These are phyloP conservation scores for Magnusiomyces magnusii DNA, from an alignment of 1,139 yeast genomes.

Conservation along the genomic window DNA sequence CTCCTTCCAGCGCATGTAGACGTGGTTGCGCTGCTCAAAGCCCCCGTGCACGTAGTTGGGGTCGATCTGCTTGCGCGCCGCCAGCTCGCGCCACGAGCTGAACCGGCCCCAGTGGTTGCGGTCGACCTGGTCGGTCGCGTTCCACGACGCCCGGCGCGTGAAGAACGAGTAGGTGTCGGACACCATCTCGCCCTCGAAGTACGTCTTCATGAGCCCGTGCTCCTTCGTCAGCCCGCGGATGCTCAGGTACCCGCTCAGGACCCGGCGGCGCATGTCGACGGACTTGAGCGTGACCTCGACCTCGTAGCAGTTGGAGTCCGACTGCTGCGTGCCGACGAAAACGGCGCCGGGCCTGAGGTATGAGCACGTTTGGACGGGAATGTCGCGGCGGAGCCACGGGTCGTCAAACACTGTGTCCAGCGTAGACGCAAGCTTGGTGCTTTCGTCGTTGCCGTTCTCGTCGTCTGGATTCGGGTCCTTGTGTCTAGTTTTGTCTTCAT, in stretches of 20 bases:
- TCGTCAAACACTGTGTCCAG: neutral
- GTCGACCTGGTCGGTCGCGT: conserved; percentile 59
- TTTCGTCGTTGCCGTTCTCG: neutral
- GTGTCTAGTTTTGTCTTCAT: neutral
- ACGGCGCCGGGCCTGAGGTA: conserved; percentile 53
- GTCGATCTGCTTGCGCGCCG: conserved; percentile 25
- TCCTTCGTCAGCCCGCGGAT: conserved; percentile 73
- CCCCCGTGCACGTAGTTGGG: conserved; percentile 29
- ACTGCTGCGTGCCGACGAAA: conserved; percentile 65
- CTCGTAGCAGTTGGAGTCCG: conserved; percentile 59
- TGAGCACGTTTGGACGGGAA: conserved; percentile 18
- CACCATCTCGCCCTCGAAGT: conserved; percentile 79
- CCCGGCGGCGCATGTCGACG: conserved; percentile 55
- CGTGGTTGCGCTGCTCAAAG: conserved; percentile 39
- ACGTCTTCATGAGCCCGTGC: conserved; percentile 74
- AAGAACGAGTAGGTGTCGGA: conserved; percentile 48
- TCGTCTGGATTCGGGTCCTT: neutral
- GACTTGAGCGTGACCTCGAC: conserved; percentile 65
- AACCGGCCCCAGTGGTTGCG: conserved; percentile 82
- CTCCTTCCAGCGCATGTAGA: conserved; percentile 96
- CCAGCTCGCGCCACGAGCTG: conserved; percentile 46
- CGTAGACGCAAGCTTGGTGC: neutral
- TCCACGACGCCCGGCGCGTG: conserved; percentile 49
- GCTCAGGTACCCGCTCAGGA: conserved; percentile 68
- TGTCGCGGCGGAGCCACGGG: conserved; percentile 3